Evolutionary conservation across 768 basidiomycete species (phyloP).

Genomic region (Asterophora parasitica): DNA sequence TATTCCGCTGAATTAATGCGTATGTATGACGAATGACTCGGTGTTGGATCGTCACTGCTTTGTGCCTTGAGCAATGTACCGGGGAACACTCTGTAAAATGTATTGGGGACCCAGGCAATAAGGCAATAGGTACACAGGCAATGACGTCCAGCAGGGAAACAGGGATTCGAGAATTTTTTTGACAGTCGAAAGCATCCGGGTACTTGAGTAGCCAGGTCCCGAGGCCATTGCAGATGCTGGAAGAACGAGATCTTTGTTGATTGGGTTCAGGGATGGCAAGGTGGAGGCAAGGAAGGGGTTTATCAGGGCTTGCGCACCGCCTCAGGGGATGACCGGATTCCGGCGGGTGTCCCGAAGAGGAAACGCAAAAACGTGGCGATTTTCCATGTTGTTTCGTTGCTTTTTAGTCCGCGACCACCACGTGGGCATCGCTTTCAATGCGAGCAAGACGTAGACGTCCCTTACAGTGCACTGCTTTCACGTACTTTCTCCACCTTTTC

Average conservation of each 20-base stretch:
- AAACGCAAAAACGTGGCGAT: conserved; percentile 17
- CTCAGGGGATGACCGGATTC: conserved; percentile 22
- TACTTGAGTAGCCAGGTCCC: conserved; percentile 8
- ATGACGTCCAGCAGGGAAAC: background rate
- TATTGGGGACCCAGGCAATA: conserved; percentile 1
- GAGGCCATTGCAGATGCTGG: background rate
- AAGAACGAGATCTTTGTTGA: conserved; percentile 4
- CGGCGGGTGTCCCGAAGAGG: conserved; percentile 23
- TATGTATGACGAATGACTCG: background rate
- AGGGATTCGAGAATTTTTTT: background rate
- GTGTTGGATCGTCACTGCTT: conserved; percentile 6
- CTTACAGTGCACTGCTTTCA: conserved; percentile 34
- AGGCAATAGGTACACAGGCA: no score
- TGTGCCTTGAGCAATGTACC: background rate
- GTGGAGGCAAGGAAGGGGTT: background rate
- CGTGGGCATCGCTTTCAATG: conserved; percentile 24
- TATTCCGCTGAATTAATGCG: background rate
- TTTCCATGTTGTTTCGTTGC: conserved; percentile 13
- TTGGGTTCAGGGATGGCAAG: conserved; percentile 11
- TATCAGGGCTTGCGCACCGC: conserved; percentile 21
- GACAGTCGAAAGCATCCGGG: conserved; percentile 8
- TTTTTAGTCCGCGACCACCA: conserved; percentile 12
- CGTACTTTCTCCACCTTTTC: conserved; percentile 16
- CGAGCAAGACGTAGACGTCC: conserved; percentile 19
- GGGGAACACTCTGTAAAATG: conserved; percentile 6